Evolutionary conservation across 164 flowering plant genomes (phyloP).

Genomic region (Warburgia ugandensis): DNA sequence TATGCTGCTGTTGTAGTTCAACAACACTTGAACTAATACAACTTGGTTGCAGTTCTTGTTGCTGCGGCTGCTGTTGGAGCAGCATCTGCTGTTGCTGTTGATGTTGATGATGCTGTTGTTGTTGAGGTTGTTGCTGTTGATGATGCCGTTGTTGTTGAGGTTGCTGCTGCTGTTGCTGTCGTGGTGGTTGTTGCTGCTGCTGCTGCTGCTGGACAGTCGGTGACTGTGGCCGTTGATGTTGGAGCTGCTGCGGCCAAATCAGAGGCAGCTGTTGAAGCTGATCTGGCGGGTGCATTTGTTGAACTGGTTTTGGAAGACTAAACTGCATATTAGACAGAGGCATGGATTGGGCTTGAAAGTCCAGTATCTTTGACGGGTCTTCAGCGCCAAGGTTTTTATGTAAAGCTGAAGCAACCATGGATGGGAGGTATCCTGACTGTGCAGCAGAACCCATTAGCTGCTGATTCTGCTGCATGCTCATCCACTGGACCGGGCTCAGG

Average conservation of each 20-base stretch:
- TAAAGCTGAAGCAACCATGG: conserved; percentile 45
- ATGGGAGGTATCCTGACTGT: conserved; percentile 58
- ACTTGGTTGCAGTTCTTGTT: conserved; percentile 21
- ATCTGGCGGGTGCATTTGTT: conserved; percentile 31
- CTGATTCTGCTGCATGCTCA: conserved; percentile 78
- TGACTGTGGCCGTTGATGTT: conserved; percentile 23
- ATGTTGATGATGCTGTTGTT: conserved; percentile 23
- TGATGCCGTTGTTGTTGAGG: conserved; percentile 24
- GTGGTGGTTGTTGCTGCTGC: conserved; percentile 20
- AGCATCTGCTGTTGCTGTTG: conserved; percentile 26
- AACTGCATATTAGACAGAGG: conserved; percentile 45
- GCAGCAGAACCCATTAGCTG: conserved; percentile 40
- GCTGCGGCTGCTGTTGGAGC: conserved; percentile 33
- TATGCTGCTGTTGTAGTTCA: conserved; percentile 24
- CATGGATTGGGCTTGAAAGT: conserved; percentile 57
- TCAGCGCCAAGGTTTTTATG: conserved; percentile 41
- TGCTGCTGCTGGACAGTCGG: conserved; percentile 34
- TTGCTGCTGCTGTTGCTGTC: conserved; percentile 27
- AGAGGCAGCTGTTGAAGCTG: conserved; percentile 49
- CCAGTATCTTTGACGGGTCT: conserved; percentile 72
- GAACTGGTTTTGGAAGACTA: conserved; percentile 38
- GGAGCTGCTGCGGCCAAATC: conserved; percentile 28
- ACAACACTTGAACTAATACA: conserved; percentile 7
- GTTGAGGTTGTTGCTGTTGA: conserved; percentile 27
- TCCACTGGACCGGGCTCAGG: conserved; percentile 88